Base-by-base conservation (phyloP, 257 asterid genomes). In the Echites panduratus region DNA sequence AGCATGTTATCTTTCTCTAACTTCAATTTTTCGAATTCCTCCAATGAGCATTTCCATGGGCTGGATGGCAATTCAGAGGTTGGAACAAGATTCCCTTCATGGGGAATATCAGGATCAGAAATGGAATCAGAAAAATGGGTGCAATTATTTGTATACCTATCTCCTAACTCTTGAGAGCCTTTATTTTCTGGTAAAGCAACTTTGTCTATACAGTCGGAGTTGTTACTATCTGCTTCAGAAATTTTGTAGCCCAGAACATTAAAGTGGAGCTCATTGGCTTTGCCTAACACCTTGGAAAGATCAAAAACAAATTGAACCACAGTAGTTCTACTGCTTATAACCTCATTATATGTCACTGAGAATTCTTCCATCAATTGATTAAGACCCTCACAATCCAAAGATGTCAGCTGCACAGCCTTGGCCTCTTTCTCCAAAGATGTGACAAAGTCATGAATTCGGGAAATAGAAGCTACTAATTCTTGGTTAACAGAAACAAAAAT, bases 181-280 rank as follows among this genome's bases (percentile, higher is more conserved):
- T 85, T 89, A 81, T 91, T 89, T 78, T 91, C 99, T 47, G 97
- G 93, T 54, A 94, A 84, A 38, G 90, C 97, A 68, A 91, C 88
- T 84, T 94, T 94, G 85, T 94, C 97, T 32, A 94, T 89, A 75
- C 96, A 94, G 76, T 94, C 95, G 59, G 89, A 84, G 58, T 82
- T 85, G 67, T 87, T 85, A 43, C 84, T 83, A 84, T 94, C 99
- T 41, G 84, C 80, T 81, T 84, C 97, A 77, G 90, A 82, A 69
- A 86, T 79, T 82, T 82, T 88, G 66, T 86, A 88, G 56, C 96
- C 95, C 71, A 87, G 84, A 72, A 91, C 79, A 79, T 80, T 88
- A 79, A 88, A 87, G 74, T 85, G 96, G 72, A 92, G 86, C 78
- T 85, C 89, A 68, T 92, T 87, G 53, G 92, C 95, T 78, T 81